Evolutionary conservation across 805 yeast genomes (phyloP).

Genomic region (Cyberlindnera euphorbiae): DNA sequence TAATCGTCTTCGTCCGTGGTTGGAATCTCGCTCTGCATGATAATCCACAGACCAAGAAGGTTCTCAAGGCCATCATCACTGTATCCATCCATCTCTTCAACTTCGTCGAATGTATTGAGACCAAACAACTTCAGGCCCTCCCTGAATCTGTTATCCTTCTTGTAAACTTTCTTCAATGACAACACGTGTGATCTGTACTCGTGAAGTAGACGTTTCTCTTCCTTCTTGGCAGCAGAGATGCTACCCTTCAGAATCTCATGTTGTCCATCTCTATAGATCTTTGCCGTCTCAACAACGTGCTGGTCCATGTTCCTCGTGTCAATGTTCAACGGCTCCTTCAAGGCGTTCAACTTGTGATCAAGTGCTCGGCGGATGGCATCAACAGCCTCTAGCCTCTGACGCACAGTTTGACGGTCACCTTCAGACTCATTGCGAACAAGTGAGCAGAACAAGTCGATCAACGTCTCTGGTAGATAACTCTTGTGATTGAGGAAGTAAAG

Average conservation of each 20-base stretch:
- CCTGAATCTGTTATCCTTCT: conserved; percentile 45
- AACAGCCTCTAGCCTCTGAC: conserved; percentile 56
- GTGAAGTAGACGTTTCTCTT: conserved; percentile 46
- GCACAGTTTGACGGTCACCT: conserved; percentile 30
- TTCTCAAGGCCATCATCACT: conserved; percentile 33
- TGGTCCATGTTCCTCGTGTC: conserved; percentile 12
- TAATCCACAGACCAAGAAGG: conserved; percentile 18
- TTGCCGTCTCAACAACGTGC: conserved; percentile 28
- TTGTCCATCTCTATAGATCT: conserved; percentile 48
- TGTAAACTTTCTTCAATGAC: conserved; percentile 47
- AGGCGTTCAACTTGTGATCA: conserved; percentile 39
- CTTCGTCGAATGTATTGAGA: conserved; percentile 38
- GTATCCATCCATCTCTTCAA: conserved; percentile 31
- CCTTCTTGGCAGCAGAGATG: conserved; percentile 38
- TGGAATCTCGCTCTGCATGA: conserved; percentile 8
- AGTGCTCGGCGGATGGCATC: conserved; percentile 51
- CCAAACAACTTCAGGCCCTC: conserved; percentile 47
- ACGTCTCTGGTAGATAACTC: conserved; percentile 17
- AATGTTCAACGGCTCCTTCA: conserved; percentile 10
- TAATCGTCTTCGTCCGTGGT: conserved; percentile 9
- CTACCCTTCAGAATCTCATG: conserved; percentile 39
- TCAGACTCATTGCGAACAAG: conserved; percentile 33
- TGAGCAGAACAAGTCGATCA: conserved; percentile 30
- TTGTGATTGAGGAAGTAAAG: conserved; percentile 29
- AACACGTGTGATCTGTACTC: conserved; percentile 39